These are phyloP conservation scores for Picochlorum sp. DNA, from an alignment of 139 green algal species.

Conservation along the genomic window DNA sequence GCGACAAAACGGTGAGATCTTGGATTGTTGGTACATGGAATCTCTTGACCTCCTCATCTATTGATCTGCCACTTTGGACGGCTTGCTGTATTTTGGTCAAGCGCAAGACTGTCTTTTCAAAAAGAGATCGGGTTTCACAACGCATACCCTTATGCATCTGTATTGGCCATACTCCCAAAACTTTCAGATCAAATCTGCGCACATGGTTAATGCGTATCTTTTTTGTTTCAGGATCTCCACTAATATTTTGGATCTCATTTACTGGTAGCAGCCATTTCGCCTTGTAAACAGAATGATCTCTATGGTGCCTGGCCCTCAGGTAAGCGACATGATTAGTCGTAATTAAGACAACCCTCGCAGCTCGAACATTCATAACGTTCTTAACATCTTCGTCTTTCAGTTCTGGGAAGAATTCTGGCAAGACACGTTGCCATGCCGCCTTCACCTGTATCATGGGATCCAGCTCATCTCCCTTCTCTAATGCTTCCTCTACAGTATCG, in stretches of 20 bases:
- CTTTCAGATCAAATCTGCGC: slow-evolving; percentile 17
- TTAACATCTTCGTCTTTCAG: slow-evolving; percentile 24
- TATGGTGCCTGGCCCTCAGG: slow-evolving; percentile 22
- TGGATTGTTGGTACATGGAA: not conserved
- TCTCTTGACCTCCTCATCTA: not conserved
- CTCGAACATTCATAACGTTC: slow-evolving; percentile 52
- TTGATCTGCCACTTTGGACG: not conserved
- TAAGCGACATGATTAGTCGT: slow-evolving; percentile 60
- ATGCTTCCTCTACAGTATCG: slow-evolving; percentile 12
- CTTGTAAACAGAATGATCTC: slow-evolving; percentile 26
- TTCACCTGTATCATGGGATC: slow-evolving; percentile 6
- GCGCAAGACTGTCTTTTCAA: slow-evolving; percentile 22
- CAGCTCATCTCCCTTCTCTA: slow-evolving; percentile 5
- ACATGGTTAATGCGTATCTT: slow-evolving; percentile 34
- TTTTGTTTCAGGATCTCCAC: slow-evolving; percentile 27
- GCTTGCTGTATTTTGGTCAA: slow-evolving; percentile 21
- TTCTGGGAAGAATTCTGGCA: slow-evolving; percentile 37
- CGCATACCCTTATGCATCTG: slow-evolving; percentile 27
- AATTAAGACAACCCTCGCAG: slow-evolving; percentile 56
- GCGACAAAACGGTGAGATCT: slow-evolving; percentile 16
- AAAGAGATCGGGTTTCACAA: slow-evolving; percentile 19
- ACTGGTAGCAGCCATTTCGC: slow-evolving; percentile 35
- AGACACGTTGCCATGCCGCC: slow-evolving; percentile 45
- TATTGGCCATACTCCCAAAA: slow-evolving; percentile 36
- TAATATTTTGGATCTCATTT: slow-evolving; percentile 33